A percentile compares a stretch with the other conserved stretches of the same genome.
Evolutionary conservation across 2,329 filamentous ascomycete species (phyloP).

Genomic region (Penicillium sp.): DNA sequence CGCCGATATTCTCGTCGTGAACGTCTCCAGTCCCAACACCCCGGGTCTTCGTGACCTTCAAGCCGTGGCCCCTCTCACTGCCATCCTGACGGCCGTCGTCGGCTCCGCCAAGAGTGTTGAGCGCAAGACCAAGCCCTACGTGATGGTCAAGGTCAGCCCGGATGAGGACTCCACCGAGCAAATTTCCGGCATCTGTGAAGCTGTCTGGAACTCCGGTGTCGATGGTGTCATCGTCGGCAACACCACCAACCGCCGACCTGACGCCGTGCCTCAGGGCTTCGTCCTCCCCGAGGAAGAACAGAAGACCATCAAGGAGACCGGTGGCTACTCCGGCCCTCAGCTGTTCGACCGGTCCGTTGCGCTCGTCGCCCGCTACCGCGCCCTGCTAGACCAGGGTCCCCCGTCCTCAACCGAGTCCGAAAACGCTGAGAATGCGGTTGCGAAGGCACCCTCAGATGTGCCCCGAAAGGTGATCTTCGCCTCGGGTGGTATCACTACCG

Average conservation of each 20-base stretch:
- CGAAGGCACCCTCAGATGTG: slow-evolving; percentile 13
- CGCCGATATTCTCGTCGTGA: slow-evolving; percentile 95
- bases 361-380: slow-evolving; percentile 78
- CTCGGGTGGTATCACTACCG: slow-evolving; percentile 88
- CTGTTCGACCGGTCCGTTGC: slow-evolving; percentile 79
- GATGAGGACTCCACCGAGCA: slow-evolving; percentile 88
- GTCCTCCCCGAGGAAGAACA: slow-evolving; percentile 68
- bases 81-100: slow-evolving; percentile 80
- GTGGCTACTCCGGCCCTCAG: slow-evolving; percentile 88
- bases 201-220: slow-evolving; percentile 79
- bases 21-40: slow-evolving; percentile 95
- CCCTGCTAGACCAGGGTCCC: slow-evolving; percentile 60
- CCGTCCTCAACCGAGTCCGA: slow-evolving; percentile 14
- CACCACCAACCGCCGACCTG: slow-evolving; percentile 82
- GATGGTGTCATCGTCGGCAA: slow-evolving; percentile 97
- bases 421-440: slow-evolving; percentile 19
- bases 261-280: slow-evolving; percentile 68
- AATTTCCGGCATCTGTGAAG: slow-evolving; percentile 83
- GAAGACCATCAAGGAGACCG: slow-evolving; percentile 70
- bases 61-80: slow-evolving; percentile 77
- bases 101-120: slow-evolving; percentile 69
- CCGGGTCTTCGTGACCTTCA: slow-evolving; percentile 87
- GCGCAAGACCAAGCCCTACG: slow-evolving; percentile 71
- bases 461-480: slow-evolving; percentile 83
- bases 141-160: slow-evolving; percentile 98